Base-by-base conservation (phyloP, 1,284 basidiomycete species). In the Trametes polyzona region DNA sequence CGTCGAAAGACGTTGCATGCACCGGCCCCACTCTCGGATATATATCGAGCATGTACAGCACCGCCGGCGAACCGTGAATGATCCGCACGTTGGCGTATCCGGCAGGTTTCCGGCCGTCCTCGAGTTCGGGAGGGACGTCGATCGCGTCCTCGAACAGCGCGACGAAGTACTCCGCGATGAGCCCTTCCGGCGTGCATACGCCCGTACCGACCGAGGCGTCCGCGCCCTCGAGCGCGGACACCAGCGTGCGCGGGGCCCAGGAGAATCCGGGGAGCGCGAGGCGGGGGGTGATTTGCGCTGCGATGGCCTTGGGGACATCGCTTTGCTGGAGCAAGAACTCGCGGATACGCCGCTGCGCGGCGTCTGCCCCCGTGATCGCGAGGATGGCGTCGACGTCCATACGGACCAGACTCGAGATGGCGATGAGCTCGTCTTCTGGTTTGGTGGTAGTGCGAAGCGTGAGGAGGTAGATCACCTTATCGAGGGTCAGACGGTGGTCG, bases 211-310 rank as follows among this genome's bases (percentile, higher is more conserved):
- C 8, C 1, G 17, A 12, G 8, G 23, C 35, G 14, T 12, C 10
- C 24, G 24, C 24, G 24, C 17, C 14, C 29, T 21, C 21, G 10
- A 5, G n/a, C 1, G 19, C 40, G 19, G 19, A 35, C 10, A 32
- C 17, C n/a, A 51, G 40, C 30, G 33, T 33, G 49, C 39, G 30
- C n/a, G 49, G 49, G 6, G 49, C 49, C 49, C 49, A 51, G 7
- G 21, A 2, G 23, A 51, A 51, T 1, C 30, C 32, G 16, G 29
- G 29, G 1, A 51, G 10, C 16, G 17, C 23, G 16, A 42, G 33
- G 8, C 49, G 39, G 7, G 40, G 24, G 4, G 21, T 10, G 12
- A 10, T 16, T 6, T 32, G 30, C n/a, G 43, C n/a, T 10, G 49
- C 17, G 16, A 51, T n/a, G 4, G 12, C 30, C 21, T 7, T 14